Base-by-base conservation (phyloP, 306 rosid genomes). In the Geum urbanum region DNA sequence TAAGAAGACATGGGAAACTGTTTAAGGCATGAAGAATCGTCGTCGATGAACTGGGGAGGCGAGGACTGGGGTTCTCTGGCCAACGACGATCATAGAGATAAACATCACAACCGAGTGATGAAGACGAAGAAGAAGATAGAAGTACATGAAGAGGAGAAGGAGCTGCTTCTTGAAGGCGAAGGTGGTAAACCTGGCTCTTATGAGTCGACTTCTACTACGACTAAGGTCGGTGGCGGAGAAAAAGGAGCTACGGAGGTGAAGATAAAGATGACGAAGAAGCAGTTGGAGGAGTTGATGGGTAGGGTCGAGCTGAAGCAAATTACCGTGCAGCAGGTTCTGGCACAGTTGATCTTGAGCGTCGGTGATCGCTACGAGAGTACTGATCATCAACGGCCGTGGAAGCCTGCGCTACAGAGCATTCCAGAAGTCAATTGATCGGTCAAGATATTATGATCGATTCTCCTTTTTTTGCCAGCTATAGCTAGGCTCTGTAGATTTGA, bases 211-310 rank as follows among this genome's bases (percentile, higher is more conserved):
- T 27, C 63, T 11, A 2, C 18, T n/a, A 13, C 32, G 41, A 6
- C 18, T n/a, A 57, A 27, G 13, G 9, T 35, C 9, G 46, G 10
- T 43, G 46, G 46, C 32, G 32, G 32, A 27, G 32, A 27, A 27
- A 27, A 47, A 10, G 57, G 68, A 37, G 11, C 65, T 15, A 81
- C 76, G 11, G 89, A 80, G 82, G 82, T 91, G 68, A 91, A 91
- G 84, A 82, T 91, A 65, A 91, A 85, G 87, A 91, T 91, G 41
- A 81, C 92, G 24, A 91, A 84, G 96, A 91, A 83, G 66, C 87
- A 88, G 58, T 20, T 88, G 73, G 82, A 85, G 69, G 84, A 79
- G 69, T 75, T 88, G 73, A 54, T 88, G 16, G 85, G 86, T 1
- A 86, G 70, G 55, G 77, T 66, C 49, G 86, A 86, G 8, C 67